These are phyloP conservation scores for Trichoderma virens DNA, from an alignment of 495 filamentous ascomycete species.

Conservation along the genomic window DNA sequence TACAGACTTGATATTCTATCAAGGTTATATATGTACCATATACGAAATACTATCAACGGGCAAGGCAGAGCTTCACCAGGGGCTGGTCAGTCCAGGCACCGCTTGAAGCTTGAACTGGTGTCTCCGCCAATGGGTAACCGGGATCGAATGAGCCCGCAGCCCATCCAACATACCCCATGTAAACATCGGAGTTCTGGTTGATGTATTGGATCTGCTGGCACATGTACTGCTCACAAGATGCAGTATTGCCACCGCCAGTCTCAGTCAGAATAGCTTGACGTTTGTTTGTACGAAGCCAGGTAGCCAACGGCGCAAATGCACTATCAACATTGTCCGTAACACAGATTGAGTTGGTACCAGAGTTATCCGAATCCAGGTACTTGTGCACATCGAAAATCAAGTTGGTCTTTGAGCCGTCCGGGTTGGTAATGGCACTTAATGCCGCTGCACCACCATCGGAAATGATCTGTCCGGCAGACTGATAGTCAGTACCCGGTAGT, in stretches of 20 bases:
- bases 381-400: slow-evolving; percentile 47
- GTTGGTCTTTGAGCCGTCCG: slow-evolving; percentile 42
- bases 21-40: background rate
- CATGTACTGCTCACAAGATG: slow-evolving; percentile 32
- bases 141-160: slow-evolving; percentile 41
- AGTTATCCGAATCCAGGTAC: slow-evolving; percentile 51
- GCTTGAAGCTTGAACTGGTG: slow-evolving; percentile 29
- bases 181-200: slow-evolving; percentile 43
- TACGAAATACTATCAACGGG: background rate
- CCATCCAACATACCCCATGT: slow-evolving; percentile 47
- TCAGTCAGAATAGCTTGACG: slow-evolving; percentile 46
- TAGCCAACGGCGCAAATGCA: slow-evolving; percentile 39
- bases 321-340: slow-evolving; percentile 40
- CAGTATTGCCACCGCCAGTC: slow-evolving; percentile 39
- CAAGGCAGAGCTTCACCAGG: slow-evolving; percentile 32
- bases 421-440: slow-evolving; percentile 44
- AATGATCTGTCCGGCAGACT: slow-evolving; percentile 25
- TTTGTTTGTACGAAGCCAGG: slow-evolving; percentile 40
- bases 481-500: slow-evolving; percentile 35
- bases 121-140: slow-evolving; percentile 32
- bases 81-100: slow-evolving; percentile 31
- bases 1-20: background rate
- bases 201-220: slow-evolving; percentile 30
- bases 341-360: slow-evolving; percentile 45
- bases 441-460: slow-evolving; percentile 35